Evolutionary conservation across 345 rosid genomes (phyloP).

Genomic region (Pistacia vera): DNA sequence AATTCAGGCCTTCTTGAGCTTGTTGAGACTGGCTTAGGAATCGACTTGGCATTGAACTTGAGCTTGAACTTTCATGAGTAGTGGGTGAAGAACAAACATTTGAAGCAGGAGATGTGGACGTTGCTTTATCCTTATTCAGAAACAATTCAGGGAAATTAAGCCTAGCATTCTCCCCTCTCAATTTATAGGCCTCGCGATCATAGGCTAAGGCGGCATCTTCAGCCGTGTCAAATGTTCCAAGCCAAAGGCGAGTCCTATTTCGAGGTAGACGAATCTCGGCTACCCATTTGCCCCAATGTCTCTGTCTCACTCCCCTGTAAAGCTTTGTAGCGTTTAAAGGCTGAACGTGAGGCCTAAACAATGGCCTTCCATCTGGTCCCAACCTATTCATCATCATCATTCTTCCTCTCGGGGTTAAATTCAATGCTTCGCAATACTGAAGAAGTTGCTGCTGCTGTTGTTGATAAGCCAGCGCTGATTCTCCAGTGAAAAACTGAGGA

Average conservation of each 20-base stretch:
- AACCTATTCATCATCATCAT: constrained; percentile 71
- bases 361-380: constrained; percentile 62
- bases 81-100: constrained; percentile 31
- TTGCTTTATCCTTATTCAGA: constrained; percentile 52
- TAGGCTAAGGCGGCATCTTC: constrained; percentile 94
- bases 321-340: constrained; percentile 79
- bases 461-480: constrained; percentile 34
- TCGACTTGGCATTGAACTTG: constrained; percentile 22
- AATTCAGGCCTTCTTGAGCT: constrained; percentile 24
- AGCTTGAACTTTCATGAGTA: constrained; percentile 24
- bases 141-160: constrained; percentile 88
- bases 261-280: constrained; percentile 97
- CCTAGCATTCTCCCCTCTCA: constrained; percentile 85
- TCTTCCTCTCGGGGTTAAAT: constrained; percentile 78
- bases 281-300: constrained; percentile 99
- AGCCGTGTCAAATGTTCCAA: constrained; percentile 91
- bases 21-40: constrained; percentile 26
- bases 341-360: constrained; percentile 56
- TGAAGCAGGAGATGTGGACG: constrained; percentile 32
- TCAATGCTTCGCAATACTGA: constrained; percentile 64
- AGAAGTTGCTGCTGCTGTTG: constrained; percentile 64
- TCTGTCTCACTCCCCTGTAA: constrained; percentile 90
- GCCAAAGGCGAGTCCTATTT: constrained; percentile 91
- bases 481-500: constrained; percentile 37
- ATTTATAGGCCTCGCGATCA: constrained; percentile 85